Conservation (phyloP, 805 yeast species). For the Yarrowia osloensis region DNA sequence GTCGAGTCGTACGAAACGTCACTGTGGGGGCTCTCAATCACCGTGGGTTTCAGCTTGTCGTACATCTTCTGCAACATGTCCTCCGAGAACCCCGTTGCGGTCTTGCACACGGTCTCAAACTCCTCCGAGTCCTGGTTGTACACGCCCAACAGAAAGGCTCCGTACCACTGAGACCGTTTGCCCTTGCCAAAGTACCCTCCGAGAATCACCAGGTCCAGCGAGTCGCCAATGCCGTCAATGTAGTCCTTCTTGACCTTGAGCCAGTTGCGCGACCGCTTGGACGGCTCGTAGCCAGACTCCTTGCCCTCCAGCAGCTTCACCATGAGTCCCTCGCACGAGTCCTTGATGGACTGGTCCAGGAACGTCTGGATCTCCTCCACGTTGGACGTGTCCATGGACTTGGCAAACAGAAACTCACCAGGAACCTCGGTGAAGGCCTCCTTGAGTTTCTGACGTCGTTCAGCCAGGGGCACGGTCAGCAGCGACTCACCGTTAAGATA, state of each 20-base stretch:
- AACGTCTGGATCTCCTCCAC: conserved; percentile 75
- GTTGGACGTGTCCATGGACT: conserved; percentile 66
- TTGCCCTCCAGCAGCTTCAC: conserved; percentile 80
- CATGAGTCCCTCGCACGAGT: conserved; percentile 95
- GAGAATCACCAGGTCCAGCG: conserved; percentile 86
- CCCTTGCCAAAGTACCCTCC: conserved; percentile 96
- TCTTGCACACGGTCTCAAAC: conserved; percentile 92
- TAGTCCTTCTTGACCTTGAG: conserved; percentile 93
- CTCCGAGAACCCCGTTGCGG: conserved; percentile 96
- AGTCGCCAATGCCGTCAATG: conserved; percentile 92
- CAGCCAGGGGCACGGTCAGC: conserved; percentile 64
- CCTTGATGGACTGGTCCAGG: conserved; percentile 84
- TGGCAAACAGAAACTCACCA: conserved; percentile 84
- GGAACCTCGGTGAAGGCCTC: conserved; percentile 59
- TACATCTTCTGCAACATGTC: conserved; percentile 67
- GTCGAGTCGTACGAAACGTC: conserved; percentile 66
- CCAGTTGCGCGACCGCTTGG: conserved; percentile 95
- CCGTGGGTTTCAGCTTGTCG: conserved; percentile 66
- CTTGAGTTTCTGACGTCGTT: conserved; percentile 64
- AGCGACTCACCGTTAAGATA: conserved; percentile 72
- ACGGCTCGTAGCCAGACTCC: conserved; percentile 88
- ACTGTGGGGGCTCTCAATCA: conserved; percentile 61
- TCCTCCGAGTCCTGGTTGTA: conserved; percentile 91
- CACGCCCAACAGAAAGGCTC: conserved; percentile 89
- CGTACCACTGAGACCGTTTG: conserved; percentile 91